phyloP scores from a whole-genome alignment of 2,329 filamentous ascomycete species.

The Gyromitra esculenta region DNA sequence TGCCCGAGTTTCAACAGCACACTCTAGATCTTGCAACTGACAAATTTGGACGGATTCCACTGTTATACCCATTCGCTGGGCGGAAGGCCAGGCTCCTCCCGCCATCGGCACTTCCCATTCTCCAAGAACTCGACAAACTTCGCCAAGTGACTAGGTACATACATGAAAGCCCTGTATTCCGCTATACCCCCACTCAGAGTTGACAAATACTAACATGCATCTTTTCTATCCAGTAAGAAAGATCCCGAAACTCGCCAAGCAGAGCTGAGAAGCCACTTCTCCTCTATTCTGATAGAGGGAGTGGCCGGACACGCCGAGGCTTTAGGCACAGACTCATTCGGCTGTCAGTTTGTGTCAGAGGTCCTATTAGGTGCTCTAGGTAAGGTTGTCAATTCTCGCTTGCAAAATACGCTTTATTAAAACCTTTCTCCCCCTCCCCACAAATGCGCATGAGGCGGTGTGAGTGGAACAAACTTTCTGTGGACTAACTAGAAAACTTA shows the following conservation, averaged over 20 bases:
- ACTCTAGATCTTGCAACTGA: conserved; percentile 63
- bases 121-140: conserved; percentile 81
- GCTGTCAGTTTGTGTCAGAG: conserved; percentile 85
- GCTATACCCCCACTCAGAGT: not conserved
- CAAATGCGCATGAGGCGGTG: not conserved
- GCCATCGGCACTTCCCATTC: conserved; percentile 72
- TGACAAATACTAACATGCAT: conserved; percentile 1
- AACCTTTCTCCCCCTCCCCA: not conserved
- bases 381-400: conserved; percentile 29
- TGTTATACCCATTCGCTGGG: conserved; percentile 84
- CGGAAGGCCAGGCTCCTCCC: conserved; percentile 71
- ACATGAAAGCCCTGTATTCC: not conserved
- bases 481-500: conserved; percentile 14
- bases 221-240: conserved; percentile 75
- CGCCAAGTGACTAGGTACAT: conserved; percentile 72
- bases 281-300: conserved; percentile 77
- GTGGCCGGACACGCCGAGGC: conserved; percentile 74
- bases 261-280: conserved; percentile 79
- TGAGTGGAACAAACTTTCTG: conserved; percentile 28
- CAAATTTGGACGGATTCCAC: conserved; percentile 68
- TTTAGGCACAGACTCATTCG: conserved; percentile 79
- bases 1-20: conserved; percentile 74
- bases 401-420: not conserved
- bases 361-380: conserved; percentile 77
- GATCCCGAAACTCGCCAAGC: conserved; percentile 77